Conservation (phyloP, 106 monocot species). For the Dactylorhiza incarnata region DNA sequence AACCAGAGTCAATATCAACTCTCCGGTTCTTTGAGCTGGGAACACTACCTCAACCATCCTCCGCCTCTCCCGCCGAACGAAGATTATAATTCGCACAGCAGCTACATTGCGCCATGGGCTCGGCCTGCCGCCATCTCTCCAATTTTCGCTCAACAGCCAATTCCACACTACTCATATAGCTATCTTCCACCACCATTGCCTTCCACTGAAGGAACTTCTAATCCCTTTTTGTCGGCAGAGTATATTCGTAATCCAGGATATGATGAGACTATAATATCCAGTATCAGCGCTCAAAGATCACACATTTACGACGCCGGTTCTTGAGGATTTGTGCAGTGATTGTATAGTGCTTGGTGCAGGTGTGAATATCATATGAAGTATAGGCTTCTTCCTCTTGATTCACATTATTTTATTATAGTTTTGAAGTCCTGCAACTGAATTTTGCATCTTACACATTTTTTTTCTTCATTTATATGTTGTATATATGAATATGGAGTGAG, state of each 20-base stretch:
- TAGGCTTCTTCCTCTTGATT: neutral
- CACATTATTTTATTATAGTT: neutral
- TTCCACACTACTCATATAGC: slow-evolving; percentile 14
- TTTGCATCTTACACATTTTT: neutral
- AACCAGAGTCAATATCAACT: slow-evolving; percentile 17
- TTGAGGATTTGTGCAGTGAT: slow-evolving; percentile 39
- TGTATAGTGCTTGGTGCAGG: neutral
- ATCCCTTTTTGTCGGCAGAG: slow-evolving; percentile 1
- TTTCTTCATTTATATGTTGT: neutral
- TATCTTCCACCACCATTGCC: slow-evolving; percentile 37
- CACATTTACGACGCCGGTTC: slow-evolving; percentile 32
- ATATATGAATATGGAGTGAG: neutral
- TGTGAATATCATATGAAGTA: neutral
- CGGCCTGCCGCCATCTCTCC: slow-evolving; percentile 14
- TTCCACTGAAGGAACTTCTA: slow-evolving; percentile 26
- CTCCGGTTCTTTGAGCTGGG: neutral
- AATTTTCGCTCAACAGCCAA: slow-evolving; percentile 11
- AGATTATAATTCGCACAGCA: slow-evolving; percentile 23
- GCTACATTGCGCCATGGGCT: slow-evolving; percentile 66
- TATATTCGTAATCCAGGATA: neutral
- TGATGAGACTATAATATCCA: neutral
- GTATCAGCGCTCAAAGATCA: slow-evolving; percentile 18
- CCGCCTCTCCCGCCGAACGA: slow-evolving; percentile 16
- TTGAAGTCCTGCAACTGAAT: neutral
- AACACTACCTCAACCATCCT: neutral